These are phyloP conservation scores for Paecilomyces formosus DNA, from an alignment of 2,329 filamentous ascomycete genomes.

Conservation along the genomic window DNA sequence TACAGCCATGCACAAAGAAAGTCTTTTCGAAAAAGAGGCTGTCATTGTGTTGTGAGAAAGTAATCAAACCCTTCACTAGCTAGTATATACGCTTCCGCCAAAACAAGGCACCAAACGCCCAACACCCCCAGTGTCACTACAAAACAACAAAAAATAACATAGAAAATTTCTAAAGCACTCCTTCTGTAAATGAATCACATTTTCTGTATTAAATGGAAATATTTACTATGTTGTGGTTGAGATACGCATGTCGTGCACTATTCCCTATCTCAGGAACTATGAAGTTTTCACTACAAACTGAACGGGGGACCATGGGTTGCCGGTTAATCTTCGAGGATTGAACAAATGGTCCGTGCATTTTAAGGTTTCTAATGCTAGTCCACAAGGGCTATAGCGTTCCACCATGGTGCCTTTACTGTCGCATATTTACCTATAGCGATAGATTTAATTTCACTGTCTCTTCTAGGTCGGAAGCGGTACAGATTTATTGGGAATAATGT, in stretches of 20 bases:
- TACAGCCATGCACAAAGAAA: background rate
- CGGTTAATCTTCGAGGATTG: background rate
- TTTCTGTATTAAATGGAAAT: background rate
- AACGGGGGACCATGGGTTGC: background rate
- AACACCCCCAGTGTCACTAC: no score
- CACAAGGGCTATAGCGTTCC: no score
- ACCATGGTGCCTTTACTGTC: no score
- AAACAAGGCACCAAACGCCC: no score
- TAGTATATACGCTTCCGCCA: no score
- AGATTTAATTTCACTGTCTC: no score
- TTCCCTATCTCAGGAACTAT: background rate
- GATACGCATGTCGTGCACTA: background rate
- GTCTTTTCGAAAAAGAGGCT: background rate
- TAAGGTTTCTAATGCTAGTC: background rate
- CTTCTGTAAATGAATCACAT: background rate
- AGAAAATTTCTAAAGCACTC: background rate
- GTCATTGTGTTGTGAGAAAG: no score
- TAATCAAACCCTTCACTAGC: no score
- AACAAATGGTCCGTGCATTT: background rate
- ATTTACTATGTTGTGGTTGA: background rate
- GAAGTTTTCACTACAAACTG: background rate
- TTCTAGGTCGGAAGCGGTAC: no score
- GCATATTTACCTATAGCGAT: no score
- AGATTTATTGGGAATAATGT: no score
- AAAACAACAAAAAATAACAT: background rate